Evolutionary conservation across 169 alveolate genomes (phyloP), one percentile per base, ranked within the genome.

Genomic region (Cyclospora cayetanensis): DNA sequence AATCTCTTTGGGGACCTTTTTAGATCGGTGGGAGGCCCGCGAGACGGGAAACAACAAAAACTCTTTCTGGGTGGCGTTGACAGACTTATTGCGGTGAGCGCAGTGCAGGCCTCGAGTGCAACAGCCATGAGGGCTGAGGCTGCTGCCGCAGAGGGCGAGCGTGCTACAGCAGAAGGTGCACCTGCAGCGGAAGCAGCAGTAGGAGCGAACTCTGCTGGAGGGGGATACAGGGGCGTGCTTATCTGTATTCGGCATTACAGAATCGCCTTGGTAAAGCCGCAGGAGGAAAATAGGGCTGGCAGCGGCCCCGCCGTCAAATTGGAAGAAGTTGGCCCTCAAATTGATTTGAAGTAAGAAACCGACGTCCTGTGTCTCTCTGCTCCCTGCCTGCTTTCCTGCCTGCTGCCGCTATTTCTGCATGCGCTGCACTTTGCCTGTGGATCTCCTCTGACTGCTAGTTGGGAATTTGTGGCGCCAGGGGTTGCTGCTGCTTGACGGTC

Each of bases 261-360:
- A 4, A 46, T 86, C 29, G 74, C 41, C 34, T 27, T 86, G 84
- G 37, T 55, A 27, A 20, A 35, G 42, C 41, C 46, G 4, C 72
- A 29, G 7, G 72, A n/a, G 12, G 72, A n/a, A 60, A n/a, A n/a
- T n/a, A 31, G 72, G 11, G 76, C 18, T 27, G 86, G 90, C 35
- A 74, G 86, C 65, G 41, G 53, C 4, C 92, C 92, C 22, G n/a
- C 84, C 15, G 85, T 86, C 27, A 79, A 66, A 37, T 85, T 86
- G 29, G 87, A 22, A 5, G 92, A 86, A 66, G 92, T 86, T 15
- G 92, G 92, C 1, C 92, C 92, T 2, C 92, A 86, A 29, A 70
- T 86, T 42, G 92, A 68, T 39, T 35, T 86, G 70, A 27, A 15
- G 90, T 82, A 82, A 60, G 77, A n/a, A n/a, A n/a, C n/a, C n/a